A percentile compares a stretch with the other conserved stretches of the same genome.
Conservation (phyloP, 768 basidiomycete genomes). For the Collybia nuda region DNA sequence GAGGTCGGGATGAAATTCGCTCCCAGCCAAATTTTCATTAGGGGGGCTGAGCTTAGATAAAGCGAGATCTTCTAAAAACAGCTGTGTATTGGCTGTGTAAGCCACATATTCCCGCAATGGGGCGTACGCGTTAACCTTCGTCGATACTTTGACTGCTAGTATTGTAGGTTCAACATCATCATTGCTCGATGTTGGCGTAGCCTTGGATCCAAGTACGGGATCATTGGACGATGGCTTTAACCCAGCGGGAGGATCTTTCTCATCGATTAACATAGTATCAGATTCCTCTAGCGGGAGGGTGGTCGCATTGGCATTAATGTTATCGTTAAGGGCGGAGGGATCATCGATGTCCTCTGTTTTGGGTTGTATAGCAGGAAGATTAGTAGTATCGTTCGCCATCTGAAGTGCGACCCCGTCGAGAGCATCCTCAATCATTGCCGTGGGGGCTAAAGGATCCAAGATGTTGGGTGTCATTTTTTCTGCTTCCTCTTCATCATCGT, state of each 20-base stretch:
- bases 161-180: conserved; percentile 32
- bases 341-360: conserved; percentile 61
- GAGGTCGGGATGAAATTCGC: conserved; percentile 33
- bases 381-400: conserved; percentile 21
- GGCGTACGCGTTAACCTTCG: conserved; percentile 46
- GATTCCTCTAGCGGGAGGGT: conserved; percentile 25
- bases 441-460: conserved; percentile 60
- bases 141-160: conserved; percentile 33
- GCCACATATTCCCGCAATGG: conserved; percentile 64
- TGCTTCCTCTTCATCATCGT: conserved; percentile 65
- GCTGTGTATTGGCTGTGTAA: conserved; percentile 55
- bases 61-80: conserved; percentile 43
- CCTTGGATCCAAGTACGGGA: conserved; percentile 48
- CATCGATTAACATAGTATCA: conserved; percentile 18
- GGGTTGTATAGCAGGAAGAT: conserved; percentile 23
- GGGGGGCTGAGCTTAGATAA: conserved; percentile 27
- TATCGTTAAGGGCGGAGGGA: conserved; percentile 32
- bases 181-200: conserved; percentile 37
- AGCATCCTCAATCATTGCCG: conserved; percentile 55
- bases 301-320: conserved; percentile 14
- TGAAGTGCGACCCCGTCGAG: conserved; percentile 33
- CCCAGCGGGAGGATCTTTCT: conserved; percentile 24
- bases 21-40: conserved; percentile 8
- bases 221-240: conserved; percentile 59
- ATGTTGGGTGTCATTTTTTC: conserved; percentile 53